A percentile compares a stretch with the other conserved stretches of the same genome.
These are phyloP conservation scores for Talaromyces verruculosus DNA, from an alignment of 2,329 filamentous ascomycete genomes.

Conservation along the genomic window DNA sequence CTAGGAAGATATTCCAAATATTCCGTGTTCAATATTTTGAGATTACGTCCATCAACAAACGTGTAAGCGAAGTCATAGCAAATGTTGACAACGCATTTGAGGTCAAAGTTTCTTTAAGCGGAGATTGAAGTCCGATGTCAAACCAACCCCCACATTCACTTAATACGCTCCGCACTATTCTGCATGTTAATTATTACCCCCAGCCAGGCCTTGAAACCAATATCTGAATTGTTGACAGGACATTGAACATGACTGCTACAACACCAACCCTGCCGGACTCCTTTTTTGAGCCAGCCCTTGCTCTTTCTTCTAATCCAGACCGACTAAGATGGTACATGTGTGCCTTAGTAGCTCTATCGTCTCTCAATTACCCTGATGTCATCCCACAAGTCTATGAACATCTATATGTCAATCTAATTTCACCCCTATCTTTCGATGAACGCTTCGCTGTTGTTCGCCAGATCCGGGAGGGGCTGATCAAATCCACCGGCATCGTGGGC, in stretches of 20 bases:
- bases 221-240: not conserved
- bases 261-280: not conserved
- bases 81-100: not conserved
- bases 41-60: not conserved
- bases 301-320: not conserved
- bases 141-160: not conserved
- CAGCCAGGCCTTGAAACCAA: too few species aligned
- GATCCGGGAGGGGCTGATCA: not conserved
- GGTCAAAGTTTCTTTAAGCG: not conserved
- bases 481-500: not conserved
- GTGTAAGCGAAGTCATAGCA: not conserved
- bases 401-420: not conserved
- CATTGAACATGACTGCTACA: not conserved
- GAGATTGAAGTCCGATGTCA: not conserved
- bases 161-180: not conserved
- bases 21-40: not conserved
- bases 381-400: not conserved
- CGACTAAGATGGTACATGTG: not conserved
- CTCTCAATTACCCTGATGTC: not conserved
- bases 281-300: not conserved
- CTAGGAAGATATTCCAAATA: not conserved
- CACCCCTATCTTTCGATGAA: not conserved
- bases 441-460: not conserved
- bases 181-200: not conserved
- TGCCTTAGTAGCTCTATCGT: not conserved